A percentile compares a stretch with the other conserved stretches of the same genome.
Evolutionary conservation across 176 grass and related monocot genomes (phyloP).

Genomic region (Guadua angustifolia): DNA sequence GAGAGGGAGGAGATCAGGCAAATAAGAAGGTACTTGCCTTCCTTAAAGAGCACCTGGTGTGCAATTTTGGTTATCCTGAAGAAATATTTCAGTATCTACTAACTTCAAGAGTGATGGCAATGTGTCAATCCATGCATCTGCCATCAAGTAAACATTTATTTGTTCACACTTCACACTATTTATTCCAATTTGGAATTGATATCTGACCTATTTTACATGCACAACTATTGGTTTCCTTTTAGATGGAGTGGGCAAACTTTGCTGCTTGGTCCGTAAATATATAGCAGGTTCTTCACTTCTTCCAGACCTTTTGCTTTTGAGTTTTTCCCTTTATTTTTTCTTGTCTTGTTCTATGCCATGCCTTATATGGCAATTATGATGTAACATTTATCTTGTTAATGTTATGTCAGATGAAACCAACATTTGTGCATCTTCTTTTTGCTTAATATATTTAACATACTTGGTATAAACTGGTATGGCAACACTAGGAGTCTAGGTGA

Average conservation of each 20-base stretch:
- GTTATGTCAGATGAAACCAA: not conserved
- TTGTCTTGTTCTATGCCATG: constrained; percentile 16
- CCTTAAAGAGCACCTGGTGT: constrained; percentile 9
- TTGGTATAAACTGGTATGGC: not conserved
- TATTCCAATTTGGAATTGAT: not conserved
- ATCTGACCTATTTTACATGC: constrained; percentile 7
- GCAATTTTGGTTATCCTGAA: not conserved
- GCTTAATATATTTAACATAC: constrained; percentile 7
- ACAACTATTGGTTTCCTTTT: constrained; percentile 87
- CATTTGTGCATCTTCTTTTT: constrained; percentile 8
- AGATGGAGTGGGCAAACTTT: constrained; percentile 95
- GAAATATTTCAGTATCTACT: not conserved
- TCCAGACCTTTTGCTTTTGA: constrained; percentile 29
- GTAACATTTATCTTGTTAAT: constrained; percentile 30
- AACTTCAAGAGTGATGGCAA: not conserved
- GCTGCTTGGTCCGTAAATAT: constrained; percentile 93
- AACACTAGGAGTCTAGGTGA: not conserved
- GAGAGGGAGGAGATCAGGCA: constrained; percentile 91
- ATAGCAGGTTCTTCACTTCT: constrained; percentile 64
- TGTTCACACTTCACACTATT: not conserved
- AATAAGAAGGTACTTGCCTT: constrained; percentile 76
- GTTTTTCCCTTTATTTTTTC: constrained; percentile 1
- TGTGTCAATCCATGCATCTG: not conserved
- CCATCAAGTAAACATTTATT: constrained; percentile 17
- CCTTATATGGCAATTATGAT: constrained; percentile 17